phyloP scores from a whole-genome alignment of 2,329 filamentous ascomycete species.

The Talaromyces sp. region DNA sequence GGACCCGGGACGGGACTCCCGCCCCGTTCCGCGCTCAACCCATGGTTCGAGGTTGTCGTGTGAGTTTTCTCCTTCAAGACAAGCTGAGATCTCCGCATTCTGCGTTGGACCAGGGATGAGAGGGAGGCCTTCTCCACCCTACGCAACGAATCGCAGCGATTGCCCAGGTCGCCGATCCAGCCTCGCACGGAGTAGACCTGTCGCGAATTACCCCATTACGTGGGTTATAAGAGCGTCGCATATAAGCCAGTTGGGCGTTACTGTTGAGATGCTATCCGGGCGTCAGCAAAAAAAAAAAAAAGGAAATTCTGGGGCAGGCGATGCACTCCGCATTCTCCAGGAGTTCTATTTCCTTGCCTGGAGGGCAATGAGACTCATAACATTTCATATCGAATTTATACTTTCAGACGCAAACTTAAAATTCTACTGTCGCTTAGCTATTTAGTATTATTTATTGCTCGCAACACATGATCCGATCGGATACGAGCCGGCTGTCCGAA shows the following conservation, averaged over 20 bases:
- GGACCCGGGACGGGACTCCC: not conserved
- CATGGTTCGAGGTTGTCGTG: not conserved
- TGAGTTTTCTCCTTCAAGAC: not conserved
- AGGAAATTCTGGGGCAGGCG: not conserved
- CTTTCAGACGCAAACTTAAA: not conserved
- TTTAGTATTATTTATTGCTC: not conserved
- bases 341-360: not conserved
- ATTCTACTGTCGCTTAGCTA: not conserved
- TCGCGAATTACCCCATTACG: not conserved
- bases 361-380: not conserved
- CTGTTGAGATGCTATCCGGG: not conserved
- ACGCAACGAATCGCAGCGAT: too few relatives aligned
- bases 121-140: not conserved
- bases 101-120: not conserved
- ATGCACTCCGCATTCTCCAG: not conserved
- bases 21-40: not conserved
- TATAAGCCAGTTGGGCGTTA: not conserved
- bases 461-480: not conserved
- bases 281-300: not conserved
- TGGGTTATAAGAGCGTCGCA: not conserved
- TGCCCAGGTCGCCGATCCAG: not conserved
- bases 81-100: not conserved
- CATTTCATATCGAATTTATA: not conserved
- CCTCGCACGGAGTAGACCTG: not conserved
- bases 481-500: not conserved